Evolutionary conservation across 78 protist species (phyloP), one percentile per base, ranked within the genome.

Genomic region (Monosiga brevicollis): DNA sequence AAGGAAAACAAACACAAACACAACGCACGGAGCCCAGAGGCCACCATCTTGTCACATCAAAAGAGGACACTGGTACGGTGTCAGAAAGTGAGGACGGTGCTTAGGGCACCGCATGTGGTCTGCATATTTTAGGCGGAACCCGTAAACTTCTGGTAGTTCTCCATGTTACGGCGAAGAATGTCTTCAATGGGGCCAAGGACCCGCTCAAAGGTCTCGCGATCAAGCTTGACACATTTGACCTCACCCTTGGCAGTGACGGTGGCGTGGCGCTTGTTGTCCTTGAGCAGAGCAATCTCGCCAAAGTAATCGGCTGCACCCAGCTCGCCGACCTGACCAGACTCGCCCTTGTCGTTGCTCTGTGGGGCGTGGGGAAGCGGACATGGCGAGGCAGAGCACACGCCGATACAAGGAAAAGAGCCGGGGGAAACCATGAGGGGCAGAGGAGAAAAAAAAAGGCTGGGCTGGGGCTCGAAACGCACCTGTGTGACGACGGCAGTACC

Each of bases 141-240:
- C n/a, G n/a, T n/a, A n/a, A n/a, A n/a, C n/a, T 55, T 85, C 36
- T 89, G 81, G 72, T 92, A 92, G 73, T 70, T 55, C 40, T 42
- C 80, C 49, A 87, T 87, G 72, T 91, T 91, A 36, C 97, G 86
- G n/a, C 82, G 74, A 15, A 94, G 81, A 37, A 91, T 82, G 82
- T 88, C 87, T 43, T 89, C 90, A 35, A 83, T 26, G 36, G 97
- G 94, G 23, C 97, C 97, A 10, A 92, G 74, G 20, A 94, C 83
- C 20, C 94, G 85, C 79, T 37, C 86, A 73, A 94, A 94, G 43
- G 89, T 34, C 76, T 83, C 87, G 41, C 95, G 87, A 71, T 94
- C 95, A 81, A 94, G 87, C 36, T 82, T 86, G 26, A 90, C 91
- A 42, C 89, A 81, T 71, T 82, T 83, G n/a, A 90, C 81, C 9